Evolutionary conservation across 495 filamentous ascomycete genomes (phyloP), one percentile per base, ranked within the genome.

Genomic region (Annulohypoxylon bovei): DNA sequence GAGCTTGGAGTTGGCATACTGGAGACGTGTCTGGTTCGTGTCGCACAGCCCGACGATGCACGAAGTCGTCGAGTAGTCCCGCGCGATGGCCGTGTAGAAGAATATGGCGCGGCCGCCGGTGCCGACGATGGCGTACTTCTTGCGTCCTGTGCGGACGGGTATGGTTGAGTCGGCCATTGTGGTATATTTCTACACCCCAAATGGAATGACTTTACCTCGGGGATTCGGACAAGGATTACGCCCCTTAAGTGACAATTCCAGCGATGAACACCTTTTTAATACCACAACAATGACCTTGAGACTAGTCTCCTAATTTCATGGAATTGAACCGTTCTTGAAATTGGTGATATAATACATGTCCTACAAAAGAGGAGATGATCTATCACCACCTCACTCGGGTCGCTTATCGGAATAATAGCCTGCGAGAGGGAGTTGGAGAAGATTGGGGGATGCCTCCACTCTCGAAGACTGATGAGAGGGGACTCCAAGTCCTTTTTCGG

Each of bases 51-150:
- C 85, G 30, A 88, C 86, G 53, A 87, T 79, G 27, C 70, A 62
- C 0, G 84, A 84, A 0, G 81, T 87, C 0, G 75, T 53, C 12
- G 70, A 63, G 78, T 85, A 88, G 63, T 84, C 81, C 18, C 65
- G 71, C 2, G 81, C 81, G 55, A 88, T 85, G 35, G 85, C 85
- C 6, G 77, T 83, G 78, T 88, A 88, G 80, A 85, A 88, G 79
- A 88, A 85, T 71, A 80, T 75, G 57, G 79, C 74, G 50, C 82
- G 77, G 67, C 83, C 75, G 69, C 80, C 79, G 37, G 79, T 75
- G 77, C 86, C 77, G 58, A 85, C 73, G 53, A 83, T 73, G 58
- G 81, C 81, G 67, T 83, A 84, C 23, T 77, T 75, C 57, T 76
- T 82, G 37, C 71, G 58, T 27, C 57, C 52, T 14, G 65, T 40